phyloP scores from a whole-genome alignment of 2,329 filamentous ascomycete genomes.

The Pseudohalonectria lignicola region DNA sequence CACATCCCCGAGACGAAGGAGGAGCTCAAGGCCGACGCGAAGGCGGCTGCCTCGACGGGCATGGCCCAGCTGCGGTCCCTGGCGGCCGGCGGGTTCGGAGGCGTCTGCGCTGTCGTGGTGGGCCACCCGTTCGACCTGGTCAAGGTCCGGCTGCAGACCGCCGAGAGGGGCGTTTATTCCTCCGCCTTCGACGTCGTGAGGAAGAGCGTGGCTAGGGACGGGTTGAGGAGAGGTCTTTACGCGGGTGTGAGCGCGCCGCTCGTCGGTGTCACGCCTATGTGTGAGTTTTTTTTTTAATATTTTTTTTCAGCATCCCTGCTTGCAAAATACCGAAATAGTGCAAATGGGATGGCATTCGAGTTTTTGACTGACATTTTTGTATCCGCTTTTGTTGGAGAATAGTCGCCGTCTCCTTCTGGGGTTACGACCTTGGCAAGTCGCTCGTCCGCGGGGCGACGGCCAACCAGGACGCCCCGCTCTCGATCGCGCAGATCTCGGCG shows the following conservation, averaged over 20 bases:
- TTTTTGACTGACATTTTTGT: not conserved
- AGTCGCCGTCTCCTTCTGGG: constrained; percentile 69
- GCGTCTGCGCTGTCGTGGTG: constrained; percentile 86
- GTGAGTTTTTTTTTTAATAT: constrained; percentile 57
- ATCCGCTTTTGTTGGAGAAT: not conserved
- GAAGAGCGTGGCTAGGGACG: constrained; percentile 81
- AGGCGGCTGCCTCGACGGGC: constrained; percentile 23
- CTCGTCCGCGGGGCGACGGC: constrained; percentile 62
- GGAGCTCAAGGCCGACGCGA: constrained; percentile 31
- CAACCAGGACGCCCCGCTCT: constrained; percentile 57
- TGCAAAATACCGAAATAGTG: not conserved
- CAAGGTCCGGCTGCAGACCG: constrained; percentile 94
- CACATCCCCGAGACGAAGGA: constrained; percentile 31
- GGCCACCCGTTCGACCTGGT: constrained; percentile 96
- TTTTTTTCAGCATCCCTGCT: not conserved
- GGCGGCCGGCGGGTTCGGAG: constrained; percentile 82
- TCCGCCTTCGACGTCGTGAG: constrained; percentile 84
- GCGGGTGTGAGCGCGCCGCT: constrained; percentile 94
- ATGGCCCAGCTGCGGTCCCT: constrained; percentile 63
- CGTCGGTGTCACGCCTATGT: constrained; percentile 97
- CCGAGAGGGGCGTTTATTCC: constrained; percentile 84
- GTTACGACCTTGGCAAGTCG: constrained; percentile 90
- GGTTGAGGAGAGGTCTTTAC: constrained; percentile 71
- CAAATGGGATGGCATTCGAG: too few relatives aligned
- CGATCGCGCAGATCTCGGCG: constrained; percentile 77